phyloP scores from a whole-genome alignment of 2,329 filamentous ascomycete genomes.

The Monosporascus sp. region DNA sequence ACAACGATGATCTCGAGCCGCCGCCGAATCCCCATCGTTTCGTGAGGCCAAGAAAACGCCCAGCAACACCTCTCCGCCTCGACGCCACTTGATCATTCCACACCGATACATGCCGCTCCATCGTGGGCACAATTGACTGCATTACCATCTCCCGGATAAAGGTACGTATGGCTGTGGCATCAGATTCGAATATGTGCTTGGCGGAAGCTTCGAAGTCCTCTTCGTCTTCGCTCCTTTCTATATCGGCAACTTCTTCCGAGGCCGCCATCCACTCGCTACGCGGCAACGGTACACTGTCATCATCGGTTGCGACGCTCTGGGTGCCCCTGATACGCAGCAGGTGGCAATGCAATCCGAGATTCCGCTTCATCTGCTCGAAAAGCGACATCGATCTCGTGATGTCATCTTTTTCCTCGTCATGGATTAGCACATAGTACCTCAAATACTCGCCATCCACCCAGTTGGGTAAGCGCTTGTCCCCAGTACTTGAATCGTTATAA shows the following conservation, averaged over 20 bases:
- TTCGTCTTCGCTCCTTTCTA: slow-evolving; percentile 62
- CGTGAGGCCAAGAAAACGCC: slow-evolving; percentile 90
- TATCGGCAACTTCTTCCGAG: slow-evolving; percentile 73
- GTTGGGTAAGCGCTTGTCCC: slow-evolving; percentile 65
- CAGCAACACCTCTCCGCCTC: slow-evolving; percentile 78
- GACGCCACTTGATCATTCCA: slow-evolving; percentile 99
- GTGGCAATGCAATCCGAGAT: slow-evolving; percentile 93
- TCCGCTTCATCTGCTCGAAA: slow-evolving; percentile 99
- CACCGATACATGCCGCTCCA: slow-evolving; percentile 85
- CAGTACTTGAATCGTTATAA: slow-evolving; percentile 79
- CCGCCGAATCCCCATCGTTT: slow-evolving; percentile 84
- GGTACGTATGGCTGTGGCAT: slow-evolving; percentile 79
- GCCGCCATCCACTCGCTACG: slow-evolving; percentile 86
- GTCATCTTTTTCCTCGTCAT: slow-evolving; percentile 94
- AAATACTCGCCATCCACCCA: slow-evolving; percentile 93
- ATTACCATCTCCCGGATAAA: slow-evolving; percentile 94
- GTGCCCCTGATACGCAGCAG: slow-evolving; percentile 79
- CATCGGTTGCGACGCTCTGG: slow-evolving; percentile 82
- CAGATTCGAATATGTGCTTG: slow-evolving; percentile 85
- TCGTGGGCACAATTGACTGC: slow-evolving; percentile 89
- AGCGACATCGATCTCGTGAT: slow-evolving; percentile 83
- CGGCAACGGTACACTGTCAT: slow-evolving; percentile 80
- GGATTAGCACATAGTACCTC: slow-evolving; percentile 91
- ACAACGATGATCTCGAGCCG: slow-evolving; percentile 55
- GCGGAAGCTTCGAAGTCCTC: slow-evolving; percentile 68